Percentiles rank a stretch among this genome's conserved stretches.
Evolutionary conservation across 139 green algal genomes (phyloP).

Genomic region (Chlorella sp.): DNA sequence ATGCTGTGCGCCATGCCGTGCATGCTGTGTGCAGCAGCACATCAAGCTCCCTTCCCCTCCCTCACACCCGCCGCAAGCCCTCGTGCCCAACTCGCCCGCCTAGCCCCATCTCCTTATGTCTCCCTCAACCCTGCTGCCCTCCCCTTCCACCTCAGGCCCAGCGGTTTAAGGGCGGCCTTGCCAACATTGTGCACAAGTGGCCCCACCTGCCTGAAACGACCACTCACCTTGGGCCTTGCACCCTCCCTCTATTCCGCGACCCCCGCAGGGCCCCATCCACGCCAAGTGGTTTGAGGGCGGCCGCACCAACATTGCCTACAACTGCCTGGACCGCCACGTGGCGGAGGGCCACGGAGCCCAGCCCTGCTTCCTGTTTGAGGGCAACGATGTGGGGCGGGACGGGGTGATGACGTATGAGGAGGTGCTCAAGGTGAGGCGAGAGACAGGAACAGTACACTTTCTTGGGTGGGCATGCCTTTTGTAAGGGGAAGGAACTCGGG

Average conservation of each 20-base stretch:
- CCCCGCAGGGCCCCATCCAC: slow-evolving; percentile 61
- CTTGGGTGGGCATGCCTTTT: background rate
- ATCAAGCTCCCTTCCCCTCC: background rate
- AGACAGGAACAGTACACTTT: background rate
- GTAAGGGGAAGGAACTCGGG: no score
- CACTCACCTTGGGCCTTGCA: no score
- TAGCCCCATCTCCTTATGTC: background rate
- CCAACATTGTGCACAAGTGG: no score
- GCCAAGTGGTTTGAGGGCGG: slow-evolving; percentile 78
- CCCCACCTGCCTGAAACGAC: no score
- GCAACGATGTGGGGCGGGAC: slow-evolving; percentile 68
- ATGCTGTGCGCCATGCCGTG: no score
- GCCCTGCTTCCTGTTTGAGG: slow-evolving; percentile 72
- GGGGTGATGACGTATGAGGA: slow-evolving; percentile 68
- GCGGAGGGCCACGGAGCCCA: slow-evolving; percentile 15
- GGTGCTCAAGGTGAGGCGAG: slow-evolving; percentile 41
- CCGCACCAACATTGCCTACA: slow-evolving; percentile 80
- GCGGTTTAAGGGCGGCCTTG: no score
- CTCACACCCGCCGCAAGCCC: no score
- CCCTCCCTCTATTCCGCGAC: no score
- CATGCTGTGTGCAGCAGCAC: no score
- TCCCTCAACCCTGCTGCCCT: no score
- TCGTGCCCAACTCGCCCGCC: no score
- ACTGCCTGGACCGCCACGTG: slow-evolving; percentile 70
- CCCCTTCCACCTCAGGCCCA: no score